Base-by-base conservation (phyloP, 1,284 basidiomycete species). In the Malassezia globosa region DNA sequence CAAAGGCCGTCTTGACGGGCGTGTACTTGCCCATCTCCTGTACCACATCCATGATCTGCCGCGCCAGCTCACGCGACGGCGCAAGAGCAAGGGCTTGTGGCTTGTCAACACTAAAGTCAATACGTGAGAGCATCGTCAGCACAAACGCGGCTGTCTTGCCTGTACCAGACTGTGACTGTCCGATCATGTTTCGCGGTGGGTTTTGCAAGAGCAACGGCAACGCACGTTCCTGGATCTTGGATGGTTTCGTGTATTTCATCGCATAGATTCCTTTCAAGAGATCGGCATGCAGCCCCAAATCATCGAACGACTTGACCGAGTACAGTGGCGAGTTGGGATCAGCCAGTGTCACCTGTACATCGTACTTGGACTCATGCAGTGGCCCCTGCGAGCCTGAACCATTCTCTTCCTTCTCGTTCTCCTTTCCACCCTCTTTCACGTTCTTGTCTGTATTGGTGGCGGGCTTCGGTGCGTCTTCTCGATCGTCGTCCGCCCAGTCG, bases 131-230 rank as follows among this genome's bases (percentile, higher is more conserved):
- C 90, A 99, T 97, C 23, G 90, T 90, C 46, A 99, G 78, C 11
- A 90, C 86, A 72, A 99, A 99, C 2, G 94, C 94, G 5, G 94
- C 94, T 3, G 94, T 97, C 77, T 99, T 99, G 48, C 94, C 94
- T 7, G 94, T 99, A 35, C 94, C 94, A 21, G 94, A 97, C 72
- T 99, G 94, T 41, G 89, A 95, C 75, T 99, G 94, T 8, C 89
- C 94, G 72, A 97, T 97, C 83, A 97, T 92, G 75, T 97, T 97
- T 50, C 83, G 83, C 6, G 90, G 85, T 87, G 92, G 94, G 72
- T 94, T 85, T 51, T 81, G 74, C 13, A 99, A 80, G 23, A 97
- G 79, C 31, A 99, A 77, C 3, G 94, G 94, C 23, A 97, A 76
- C 19, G 94, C 94, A 55, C 86, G 83, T 77, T 96, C 94, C 76